Base-by-base conservation (phyloP, 176 grass and related monocot species). In the Eleusine indica region DNA sequence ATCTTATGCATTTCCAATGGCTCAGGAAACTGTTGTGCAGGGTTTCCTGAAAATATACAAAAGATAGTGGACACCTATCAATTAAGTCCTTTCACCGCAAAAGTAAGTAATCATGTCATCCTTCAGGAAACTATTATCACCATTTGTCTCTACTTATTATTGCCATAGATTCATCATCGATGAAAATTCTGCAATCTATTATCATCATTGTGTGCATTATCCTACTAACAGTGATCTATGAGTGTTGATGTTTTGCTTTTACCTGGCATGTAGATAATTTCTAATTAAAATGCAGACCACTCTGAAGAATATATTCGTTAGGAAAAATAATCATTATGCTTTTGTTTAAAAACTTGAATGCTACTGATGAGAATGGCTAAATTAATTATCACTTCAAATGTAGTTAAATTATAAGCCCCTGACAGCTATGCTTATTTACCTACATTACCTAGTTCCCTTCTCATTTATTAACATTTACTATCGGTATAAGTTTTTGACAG, bases 1-100 rank as follows among this genome's bases (percentile, higher is more conserved):
- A 91, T 98, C 60, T 81, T 98, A 86, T 95, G 89, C n/a, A 44
- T 88, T 91, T 91, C 86, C 12, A 67, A 41, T 85, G 92, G 90
- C 80, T 66, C 77, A 80, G 77, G 84, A 87, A 74, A 73, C 58
- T 82, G 68, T 73, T 54, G 82, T 16, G 70, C 91, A 64, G 77
- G 42, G 57, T 40, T 90, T 87, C 69, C 92, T 79, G 85, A 67
- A 78, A 91, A 80, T 77, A 46, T 98, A 35, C 76, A 85, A 81
- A 90, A 90, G 83, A 68, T 95, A 47, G 83, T 98, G 48, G 80
- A 64, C 71, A 68, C 48, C 32, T 86, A 93, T 68, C 81, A 88
- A 46, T 77, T 98, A 69, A 88, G 58, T 87, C 75, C 83, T 44
- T 95, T 93, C 74, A 53, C 25, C 51, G 48, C 91, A 84, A 98